phyloP scores from a whole-genome alignment of 768 basidiomycete species.

The Phanerochaete carnosa region DNA sequence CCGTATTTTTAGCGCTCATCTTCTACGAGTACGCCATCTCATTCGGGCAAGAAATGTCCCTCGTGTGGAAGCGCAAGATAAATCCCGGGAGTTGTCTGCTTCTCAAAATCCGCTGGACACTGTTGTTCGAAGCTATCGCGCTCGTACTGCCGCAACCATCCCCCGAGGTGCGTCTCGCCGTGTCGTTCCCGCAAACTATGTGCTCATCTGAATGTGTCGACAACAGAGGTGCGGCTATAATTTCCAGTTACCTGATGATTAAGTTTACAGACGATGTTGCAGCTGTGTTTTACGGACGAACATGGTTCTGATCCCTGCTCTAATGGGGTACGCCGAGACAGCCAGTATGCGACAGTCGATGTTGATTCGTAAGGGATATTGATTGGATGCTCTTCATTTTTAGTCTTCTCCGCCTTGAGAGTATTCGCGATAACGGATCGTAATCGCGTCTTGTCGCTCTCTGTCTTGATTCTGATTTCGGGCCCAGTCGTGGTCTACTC shows the following conservation, averaged over 20 bases:
- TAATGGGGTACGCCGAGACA: neutral
- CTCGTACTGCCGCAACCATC: neutral
- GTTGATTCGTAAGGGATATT: neutral
- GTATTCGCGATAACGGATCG: neutral
- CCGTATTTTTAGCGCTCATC: neutral
- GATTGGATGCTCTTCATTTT: neutral
- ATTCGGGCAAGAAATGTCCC: neutral
- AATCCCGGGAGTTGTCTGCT: neutral
- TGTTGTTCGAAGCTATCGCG: neutral
- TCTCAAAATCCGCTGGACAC: neutral
- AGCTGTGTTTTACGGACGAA: neutral
- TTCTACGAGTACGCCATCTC: neutral
- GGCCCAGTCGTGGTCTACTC: neutral
- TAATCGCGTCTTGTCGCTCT: neutral
- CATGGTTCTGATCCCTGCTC: neutral
- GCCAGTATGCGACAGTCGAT: neutral
- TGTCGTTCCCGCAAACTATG: neutral
- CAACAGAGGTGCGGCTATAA: neutral
- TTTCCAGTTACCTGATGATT: neutral
- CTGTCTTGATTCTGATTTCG: neutral
- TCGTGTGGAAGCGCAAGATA: neutral
- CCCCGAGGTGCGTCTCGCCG: neutral
- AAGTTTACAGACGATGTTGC: neutral
- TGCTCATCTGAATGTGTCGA: neutral
- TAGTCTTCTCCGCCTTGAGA: neutral